A percentile compares a stretch with the other conserved stretches of the same genome.
phyloP scores from a whole-genome alignment of 306 rosid genomes.

The Lithocarpus polystachyus region DNA sequence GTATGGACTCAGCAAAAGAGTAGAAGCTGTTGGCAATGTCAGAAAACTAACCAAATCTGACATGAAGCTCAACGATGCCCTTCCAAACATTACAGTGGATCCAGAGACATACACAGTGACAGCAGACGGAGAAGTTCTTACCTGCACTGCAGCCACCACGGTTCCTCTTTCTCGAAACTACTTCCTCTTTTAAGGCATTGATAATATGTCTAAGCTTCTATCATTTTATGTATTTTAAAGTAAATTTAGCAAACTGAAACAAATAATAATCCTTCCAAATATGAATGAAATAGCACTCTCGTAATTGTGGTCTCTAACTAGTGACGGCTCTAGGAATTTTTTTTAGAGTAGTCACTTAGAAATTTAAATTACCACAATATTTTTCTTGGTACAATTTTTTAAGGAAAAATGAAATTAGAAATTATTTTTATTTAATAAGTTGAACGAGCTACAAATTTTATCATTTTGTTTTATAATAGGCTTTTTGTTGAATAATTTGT shows the following conservation, averaged over 20 bases:
- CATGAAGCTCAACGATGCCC: conserved; percentile 83
- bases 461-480: background rate
- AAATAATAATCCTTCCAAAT: background rate
- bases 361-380: no score
- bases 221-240: background rate
- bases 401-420: no score
- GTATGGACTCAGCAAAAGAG: conserved; percentile 65
- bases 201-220: background rate
- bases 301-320: background rate
- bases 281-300: background rate
- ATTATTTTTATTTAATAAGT: no score
- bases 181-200: conserved; percentile 60
- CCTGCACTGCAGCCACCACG: conserved; percentile 56
- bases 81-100: conserved; percentile 78
- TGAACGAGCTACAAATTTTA: no score
- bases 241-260: background rate
- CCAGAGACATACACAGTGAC: conserved; percentile 76
- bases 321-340: background rate
- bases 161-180: conserved; percentile 81
- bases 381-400: no score
- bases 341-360: no score
- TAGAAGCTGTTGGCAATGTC: conserved; percentile 64
- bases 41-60: conserved; percentile 74
- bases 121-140: conserved; percentile 73
- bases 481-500: background rate